Evolutionary conservation across 345 rosid genomes (phyloP).

Genomic region (Eucalyptus tenuipes): DNA sequence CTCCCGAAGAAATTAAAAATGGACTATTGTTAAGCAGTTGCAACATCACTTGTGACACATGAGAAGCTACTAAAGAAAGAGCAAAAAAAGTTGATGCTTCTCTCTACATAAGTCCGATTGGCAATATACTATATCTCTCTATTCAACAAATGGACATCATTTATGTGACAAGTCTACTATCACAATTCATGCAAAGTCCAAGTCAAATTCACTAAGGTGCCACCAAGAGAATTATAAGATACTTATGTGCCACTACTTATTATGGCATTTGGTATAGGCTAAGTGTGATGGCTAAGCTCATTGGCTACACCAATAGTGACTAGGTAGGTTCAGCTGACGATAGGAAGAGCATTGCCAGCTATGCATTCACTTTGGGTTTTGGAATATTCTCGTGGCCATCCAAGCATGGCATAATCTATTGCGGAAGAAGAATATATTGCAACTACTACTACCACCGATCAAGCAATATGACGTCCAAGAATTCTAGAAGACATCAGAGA

Average conservation of each 20-base stretch:
- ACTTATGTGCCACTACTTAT: not conserved
- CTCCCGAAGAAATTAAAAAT: no score
- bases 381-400: not conserved
- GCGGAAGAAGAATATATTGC: not conserved
- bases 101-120: no score
- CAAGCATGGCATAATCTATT: not conserved
- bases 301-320: not conserved
- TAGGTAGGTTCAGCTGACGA: accelerated
- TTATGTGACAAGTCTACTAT: no score
- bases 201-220: no score
- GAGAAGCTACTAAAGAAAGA: no score
- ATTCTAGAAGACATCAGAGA: not conserved
- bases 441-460: not conserved
- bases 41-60: no score
- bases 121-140: no score
- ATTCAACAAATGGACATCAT: no score
- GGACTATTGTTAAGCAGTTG: no score
- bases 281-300: not conserved
- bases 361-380: not conserved
- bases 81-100: no score
- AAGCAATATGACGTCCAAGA: not conserved
- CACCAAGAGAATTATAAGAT: no score
- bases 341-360: not conserved
- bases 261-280: not conserved
- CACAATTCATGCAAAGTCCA: no score